phyloP scores from a whole-genome alignment of 2,329 filamentous ascomycete genomes.

The Trichoderma polysporum region DNA sequence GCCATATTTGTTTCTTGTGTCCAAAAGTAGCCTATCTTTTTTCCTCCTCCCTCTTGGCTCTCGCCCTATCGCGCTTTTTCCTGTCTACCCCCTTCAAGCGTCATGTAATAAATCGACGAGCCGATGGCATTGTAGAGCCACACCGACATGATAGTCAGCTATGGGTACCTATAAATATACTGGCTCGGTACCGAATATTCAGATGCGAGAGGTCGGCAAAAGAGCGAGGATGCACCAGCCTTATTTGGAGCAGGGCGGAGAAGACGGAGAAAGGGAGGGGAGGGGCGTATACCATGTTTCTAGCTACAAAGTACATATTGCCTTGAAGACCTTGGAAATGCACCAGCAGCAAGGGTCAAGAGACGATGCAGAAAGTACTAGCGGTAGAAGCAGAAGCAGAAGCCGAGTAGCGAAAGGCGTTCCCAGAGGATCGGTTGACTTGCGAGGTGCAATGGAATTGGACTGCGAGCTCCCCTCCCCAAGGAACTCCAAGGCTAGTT shows the following conservation, averaged over 20 bases:
- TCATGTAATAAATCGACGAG: background rate
- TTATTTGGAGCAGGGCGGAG: conserved; percentile 18
- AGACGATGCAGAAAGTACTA: background rate
- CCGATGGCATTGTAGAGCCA: conserved; percentile 3
- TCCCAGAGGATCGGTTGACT: conserved; percentile 21
- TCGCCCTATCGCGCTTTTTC: background rate
- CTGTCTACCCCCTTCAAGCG: background rate
- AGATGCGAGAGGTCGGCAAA: conserved; percentile 1
- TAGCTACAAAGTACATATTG: background rate
- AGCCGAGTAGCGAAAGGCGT: conserved; percentile 9
- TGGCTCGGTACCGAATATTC: background rate
- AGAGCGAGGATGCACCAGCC: conserved; percentile 15
- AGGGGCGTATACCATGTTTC: conserved; percentile 8
- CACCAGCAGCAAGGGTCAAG: conserved; percentile 4
- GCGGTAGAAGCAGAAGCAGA: conserved; percentile 13
- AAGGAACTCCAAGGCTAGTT: background rate
- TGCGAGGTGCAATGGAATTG: background rate
- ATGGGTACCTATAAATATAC: background rate
- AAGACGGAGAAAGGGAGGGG: background rate
- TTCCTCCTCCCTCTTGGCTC: background rate
- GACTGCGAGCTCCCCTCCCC: conserved; percentile 6
- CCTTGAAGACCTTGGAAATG: background rate
- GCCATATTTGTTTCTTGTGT: conserved; percentile 19
- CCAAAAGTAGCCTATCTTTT: conserved; percentile 10
- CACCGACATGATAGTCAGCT: background rate